Percentiles rank a stretch among this genome's conserved stretches.
phyloP scores from a whole-genome alignment of 164 flowering plant species.

The Cinnamomum chago region DNA sequence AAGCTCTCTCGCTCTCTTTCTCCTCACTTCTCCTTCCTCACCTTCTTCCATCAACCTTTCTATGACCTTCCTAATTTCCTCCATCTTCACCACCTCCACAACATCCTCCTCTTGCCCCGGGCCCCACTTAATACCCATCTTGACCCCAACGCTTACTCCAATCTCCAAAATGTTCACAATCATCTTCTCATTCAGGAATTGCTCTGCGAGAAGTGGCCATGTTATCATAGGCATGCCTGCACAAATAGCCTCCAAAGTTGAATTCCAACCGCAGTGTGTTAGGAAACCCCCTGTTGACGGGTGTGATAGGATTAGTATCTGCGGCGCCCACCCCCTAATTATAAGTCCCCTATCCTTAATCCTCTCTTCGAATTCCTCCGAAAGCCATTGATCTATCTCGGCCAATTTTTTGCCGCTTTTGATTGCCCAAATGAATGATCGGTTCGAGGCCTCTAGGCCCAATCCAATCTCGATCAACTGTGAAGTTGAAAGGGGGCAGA shows the following conservation, averaged over 20 bases:
- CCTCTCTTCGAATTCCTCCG: constrained; percentile 41
- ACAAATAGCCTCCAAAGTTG: constrained; percentile 44
- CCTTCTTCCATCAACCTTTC: constrained; percentile 11
- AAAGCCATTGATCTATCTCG: constrained; percentile 40
- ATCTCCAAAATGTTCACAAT: constrained; percentile 33
- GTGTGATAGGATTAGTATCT: constrained; percentile 51
- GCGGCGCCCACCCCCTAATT: constrained; percentile 71
- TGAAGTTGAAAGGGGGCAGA: constrained; percentile 11
- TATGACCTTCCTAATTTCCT: constrained; percentile 7
- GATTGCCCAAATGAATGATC: constrained; percentile 48
- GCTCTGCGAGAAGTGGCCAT: constrained; percentile 60
- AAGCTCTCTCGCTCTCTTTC: constrained; percentile 4
- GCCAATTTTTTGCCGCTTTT: constrained; percentile 7
- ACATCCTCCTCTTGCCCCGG: neutral
- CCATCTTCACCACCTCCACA: constrained; percentile 8
- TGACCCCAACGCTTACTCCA: constrained; percentile 41
- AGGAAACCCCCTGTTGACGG: constrained; percentile 46
- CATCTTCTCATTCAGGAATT: constrained; percentile 54
- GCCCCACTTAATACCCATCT: constrained; percentile 15
- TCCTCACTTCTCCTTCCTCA: constrained; percentile 13
- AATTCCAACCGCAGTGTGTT: constrained; percentile 72
- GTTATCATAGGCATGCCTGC: constrained; percentile 56
- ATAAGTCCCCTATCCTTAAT: constrained; percentile 42
- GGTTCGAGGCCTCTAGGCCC: constrained; percentile 45
- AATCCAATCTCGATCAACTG: constrained; percentile 46